phyloP scores from a whole-genome alignment of 352 stramenopile genomes.

The Phytophthora podocarpi region DNA sequence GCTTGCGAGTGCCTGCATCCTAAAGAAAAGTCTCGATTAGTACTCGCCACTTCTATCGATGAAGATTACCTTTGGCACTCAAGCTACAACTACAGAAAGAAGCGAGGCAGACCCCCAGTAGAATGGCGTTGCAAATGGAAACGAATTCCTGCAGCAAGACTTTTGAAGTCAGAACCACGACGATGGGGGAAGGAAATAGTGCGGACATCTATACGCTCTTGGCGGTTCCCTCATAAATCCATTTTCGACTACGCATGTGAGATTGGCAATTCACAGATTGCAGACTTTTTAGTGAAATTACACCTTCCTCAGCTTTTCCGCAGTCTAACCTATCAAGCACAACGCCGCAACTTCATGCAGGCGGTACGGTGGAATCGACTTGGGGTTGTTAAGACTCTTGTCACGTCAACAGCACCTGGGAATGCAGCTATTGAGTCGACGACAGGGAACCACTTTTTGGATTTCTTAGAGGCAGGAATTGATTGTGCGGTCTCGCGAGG shows the following conservation, averaged over 20 bases:
- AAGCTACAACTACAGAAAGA: conserved; percentile 44
- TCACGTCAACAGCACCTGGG: conserved; percentile 22
- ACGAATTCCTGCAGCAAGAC: conserved; percentile 8
- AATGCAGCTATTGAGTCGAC: conserved; percentile 18
- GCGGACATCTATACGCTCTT: conserved; percentile 39
- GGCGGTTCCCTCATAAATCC: conserved; percentile 45
- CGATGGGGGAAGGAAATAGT: conserved; percentile 28
- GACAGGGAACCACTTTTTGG: conserved; percentile 44
- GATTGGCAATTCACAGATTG: conserved; percentile 33
- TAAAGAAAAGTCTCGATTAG: conserved; percentile 39
- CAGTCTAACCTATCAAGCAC: conserved; percentile 43
- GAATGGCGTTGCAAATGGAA: conserved; percentile 35
- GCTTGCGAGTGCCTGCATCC: conserved; percentile 24
- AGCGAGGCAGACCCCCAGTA: conserved; percentile 12
- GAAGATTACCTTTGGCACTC: conserved; percentile 46
- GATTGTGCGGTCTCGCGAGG: conserved; percentile 61
- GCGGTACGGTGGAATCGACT: conserved; percentile 65
- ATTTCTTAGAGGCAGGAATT: conserved; percentile 69
- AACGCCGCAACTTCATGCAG: conserved; percentile 62
- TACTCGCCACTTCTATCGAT: conserved; percentile 24
- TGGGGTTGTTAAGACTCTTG: conserved; percentile 49
- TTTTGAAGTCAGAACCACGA: conserved; percentile 14
- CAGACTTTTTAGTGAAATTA: conserved; percentile 36
- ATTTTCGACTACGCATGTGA: conserved; percentile 51
- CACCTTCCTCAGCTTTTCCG: conserved; percentile 38